These are phyloP conservation scores for Aspergillus sp. DNA, from an alignment of 2,329 filamentous ascomycete genomes.

Conservation along the genomic window DNA sequence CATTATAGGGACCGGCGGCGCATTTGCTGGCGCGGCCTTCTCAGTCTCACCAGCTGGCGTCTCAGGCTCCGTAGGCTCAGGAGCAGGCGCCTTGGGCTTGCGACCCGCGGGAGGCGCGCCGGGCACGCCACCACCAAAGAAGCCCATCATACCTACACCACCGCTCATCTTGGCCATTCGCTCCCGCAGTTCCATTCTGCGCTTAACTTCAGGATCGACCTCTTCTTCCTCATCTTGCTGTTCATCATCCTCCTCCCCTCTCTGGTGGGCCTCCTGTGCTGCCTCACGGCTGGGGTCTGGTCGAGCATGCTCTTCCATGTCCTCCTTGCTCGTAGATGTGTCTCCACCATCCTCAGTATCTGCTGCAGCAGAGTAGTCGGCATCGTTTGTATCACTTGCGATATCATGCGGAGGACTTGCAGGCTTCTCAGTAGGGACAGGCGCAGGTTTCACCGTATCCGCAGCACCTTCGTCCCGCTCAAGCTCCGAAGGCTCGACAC, in stretches of 20 bases:
- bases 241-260: slow-evolving; percentile 45
- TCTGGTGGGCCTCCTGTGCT: slow-evolving; percentile 22
- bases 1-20: slow-evolving; percentile 45
- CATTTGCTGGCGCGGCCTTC: slow-evolving; percentile 19
- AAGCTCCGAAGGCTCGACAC: no score
- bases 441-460: slow-evolving; percentile 24
- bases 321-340: slow-evolving; percentile 61
- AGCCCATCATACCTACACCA: slow-evolving; percentile 91
- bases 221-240: slow-evolving; percentile 75
- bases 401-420: slow-evolving; percentile 41
- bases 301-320: slow-evolving; percentile 52
- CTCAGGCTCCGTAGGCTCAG: slow-evolving; percentile 27
- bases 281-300: slow-evolving; percentile 11
- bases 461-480: slow-evolving; percentile 22
- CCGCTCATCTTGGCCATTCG: slow-evolving; percentile 98
- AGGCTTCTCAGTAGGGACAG: slow-evolving; percentile 19
- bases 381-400: slow-evolving; percentile 55
- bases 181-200: slow-evolving; percentile 79
- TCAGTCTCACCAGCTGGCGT: slow-evolving; percentile 24
- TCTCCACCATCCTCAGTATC: slow-evolving; percentile 55
- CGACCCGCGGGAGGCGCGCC: slow-evolving; percentile 27
- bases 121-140: slow-evolving; percentile 66
- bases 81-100: slow-evolving; percentile 43
- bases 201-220: slow-evolving; percentile 74
- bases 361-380: slow-evolving; percentile 54